phyloP scores from a whole-genome alignment of 1,139 yeast genomes.

The Sugiyamaella xylanicola region DNA sequence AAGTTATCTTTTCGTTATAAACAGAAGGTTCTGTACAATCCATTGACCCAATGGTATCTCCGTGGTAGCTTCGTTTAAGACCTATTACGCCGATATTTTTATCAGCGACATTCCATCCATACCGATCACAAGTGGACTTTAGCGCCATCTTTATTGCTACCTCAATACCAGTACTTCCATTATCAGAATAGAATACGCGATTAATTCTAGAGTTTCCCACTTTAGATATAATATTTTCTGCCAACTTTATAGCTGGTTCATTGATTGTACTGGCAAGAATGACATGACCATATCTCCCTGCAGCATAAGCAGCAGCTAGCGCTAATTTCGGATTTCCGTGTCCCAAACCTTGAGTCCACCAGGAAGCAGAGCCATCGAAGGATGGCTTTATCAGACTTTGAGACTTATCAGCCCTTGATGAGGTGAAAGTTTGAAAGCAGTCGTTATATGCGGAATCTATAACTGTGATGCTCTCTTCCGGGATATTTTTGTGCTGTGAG shows the following conservation, averaged over 20 bases:
- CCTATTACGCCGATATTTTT: conserved; percentile 33
- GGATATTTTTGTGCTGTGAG: conserved; percentile 35
- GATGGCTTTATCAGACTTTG: conserved; percentile 22
- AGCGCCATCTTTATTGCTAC: conserved; percentile 39
- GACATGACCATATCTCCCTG: conserved; percentile 39
- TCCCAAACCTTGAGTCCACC: conserved; percentile 41
- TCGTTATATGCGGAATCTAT: conserved; percentile 38
- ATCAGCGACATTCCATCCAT: conserved; percentile 27
- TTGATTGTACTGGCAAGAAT: conserved; percentile 36
- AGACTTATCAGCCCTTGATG: not conserved
- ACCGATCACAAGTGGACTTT: conserved; percentile 32
- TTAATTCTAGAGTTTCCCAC: conserved; percentile 29
- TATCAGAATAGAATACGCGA: conserved; percentile 38
- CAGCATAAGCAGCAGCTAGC: conserved; percentile 37
- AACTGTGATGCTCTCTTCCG: conserved; percentile 29
- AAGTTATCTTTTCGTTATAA: conserved; percentile 35
- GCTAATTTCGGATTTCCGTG: conserved; percentile 36
- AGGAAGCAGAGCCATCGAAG: conserved; percentile 39
- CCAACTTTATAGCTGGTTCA: conserved; percentile 36
- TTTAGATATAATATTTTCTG: conserved; percentile 28
- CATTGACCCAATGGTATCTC: conserved; percentile 40
- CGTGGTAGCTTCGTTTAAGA: conserved; percentile 37
- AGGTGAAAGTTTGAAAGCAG: conserved; percentile 28
- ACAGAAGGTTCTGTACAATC: conserved; percentile 38
- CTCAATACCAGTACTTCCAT: conserved; percentile 39